Evolutionary conservation across 768 basidiomycete genomes (phyloP).

Genomic region (Tephrocybe sp.): DNA sequence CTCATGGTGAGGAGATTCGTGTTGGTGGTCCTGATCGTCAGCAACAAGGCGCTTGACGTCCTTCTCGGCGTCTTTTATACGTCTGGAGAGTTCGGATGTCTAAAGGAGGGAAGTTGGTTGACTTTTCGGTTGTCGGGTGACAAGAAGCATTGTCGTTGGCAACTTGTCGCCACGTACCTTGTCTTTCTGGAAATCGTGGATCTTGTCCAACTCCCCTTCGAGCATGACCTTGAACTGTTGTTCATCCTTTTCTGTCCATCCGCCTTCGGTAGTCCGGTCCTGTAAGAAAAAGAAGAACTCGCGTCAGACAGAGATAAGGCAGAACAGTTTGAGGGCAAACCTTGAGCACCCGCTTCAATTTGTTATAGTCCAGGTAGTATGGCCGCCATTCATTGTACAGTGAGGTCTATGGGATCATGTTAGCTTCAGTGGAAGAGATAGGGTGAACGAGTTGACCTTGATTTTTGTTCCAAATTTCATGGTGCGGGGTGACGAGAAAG

Average conservation of each 20-base stretch:
- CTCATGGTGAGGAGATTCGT: constrained; percentile 16
- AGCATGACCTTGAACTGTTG: constrained; percentile 77
- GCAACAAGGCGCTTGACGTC: constrained; percentile 78
- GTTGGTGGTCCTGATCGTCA: constrained; percentile 38
- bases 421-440: neutral
- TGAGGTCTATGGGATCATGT: constrained; percentile 52
- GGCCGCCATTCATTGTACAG: constrained; percentile 90
- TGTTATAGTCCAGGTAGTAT: constrained; percentile 88
- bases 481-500: neutral
- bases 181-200: constrained; percentile 88
- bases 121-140: no score
- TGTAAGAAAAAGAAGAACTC: constrained; percentile 16
- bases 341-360: constrained; percentile 89
- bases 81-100: constrained; percentile 79
- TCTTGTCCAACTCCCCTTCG: constrained; percentile 87
- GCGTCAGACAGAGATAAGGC: neutral
- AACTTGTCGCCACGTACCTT: constrained; percentile 79
- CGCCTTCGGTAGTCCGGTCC: constrained; percentile 45
- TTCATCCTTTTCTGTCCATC: constrained; percentile 83
- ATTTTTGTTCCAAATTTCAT: constrained; percentile 90
- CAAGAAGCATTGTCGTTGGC: no score
- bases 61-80: constrained; percentile 81
- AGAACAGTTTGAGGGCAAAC: constrained; percentile 28
- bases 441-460: constrained; percentile 20
- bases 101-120: constrained; percentile 26